Evolutionary conservation across 169 alveolate genomes (phyloP).

Genomic region (Blepharisma undulans): DNA sequence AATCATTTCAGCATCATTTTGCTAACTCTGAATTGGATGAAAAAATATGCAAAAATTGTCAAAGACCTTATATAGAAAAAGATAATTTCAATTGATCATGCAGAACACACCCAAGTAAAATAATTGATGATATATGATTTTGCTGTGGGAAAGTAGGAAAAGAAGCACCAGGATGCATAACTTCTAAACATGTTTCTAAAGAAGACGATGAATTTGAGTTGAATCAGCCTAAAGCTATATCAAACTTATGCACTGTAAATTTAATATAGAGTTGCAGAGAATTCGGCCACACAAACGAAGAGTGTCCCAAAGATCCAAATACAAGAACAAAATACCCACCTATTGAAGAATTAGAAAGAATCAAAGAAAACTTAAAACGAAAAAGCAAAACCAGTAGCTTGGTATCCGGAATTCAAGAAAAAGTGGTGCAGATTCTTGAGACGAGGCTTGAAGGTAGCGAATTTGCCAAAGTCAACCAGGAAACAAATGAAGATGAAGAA

Average conservation of each 20-base stretch:
- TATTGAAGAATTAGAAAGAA: slow-evolving; percentile 44
- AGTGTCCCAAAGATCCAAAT: slow-evolving; percentile 48
- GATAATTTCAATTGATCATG: slow-evolving; percentile 67
- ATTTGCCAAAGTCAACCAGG: background rate
- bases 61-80: slow-evolving; percentile 40
- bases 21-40: background rate
- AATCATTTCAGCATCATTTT: background rate
- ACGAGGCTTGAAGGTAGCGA: background rate
- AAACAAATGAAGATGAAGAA: background rate
- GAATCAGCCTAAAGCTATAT: background rate
- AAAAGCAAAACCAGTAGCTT: background rate
- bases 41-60: slow-evolving; percentile 53
- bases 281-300: slow-evolving; percentile 22
- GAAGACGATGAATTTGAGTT: slow-evolving; percentile 48
- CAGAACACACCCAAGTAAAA: slow-evolving; percentile 52
- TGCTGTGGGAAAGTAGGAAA: slow-evolving; percentile 58
- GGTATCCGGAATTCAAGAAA: background rate
- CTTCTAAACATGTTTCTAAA: slow-evolving; percentile 45
- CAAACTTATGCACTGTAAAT: slow-evolving; percentile 36
- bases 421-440: background rate
- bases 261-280: slow-evolving; percentile 42
- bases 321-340: slow-evolving; percentile 13
- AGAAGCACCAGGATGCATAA: slow-evolving; percentile 56
- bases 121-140: slow-evolving; percentile 58
- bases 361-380: background rate